Percentiles rank a stretch among this genome's conserved stretches.
phyloP scores from a whole-genome alignment of 2,329 filamentous ascomycete species.

The Aureobasidium sp. region DNA sequence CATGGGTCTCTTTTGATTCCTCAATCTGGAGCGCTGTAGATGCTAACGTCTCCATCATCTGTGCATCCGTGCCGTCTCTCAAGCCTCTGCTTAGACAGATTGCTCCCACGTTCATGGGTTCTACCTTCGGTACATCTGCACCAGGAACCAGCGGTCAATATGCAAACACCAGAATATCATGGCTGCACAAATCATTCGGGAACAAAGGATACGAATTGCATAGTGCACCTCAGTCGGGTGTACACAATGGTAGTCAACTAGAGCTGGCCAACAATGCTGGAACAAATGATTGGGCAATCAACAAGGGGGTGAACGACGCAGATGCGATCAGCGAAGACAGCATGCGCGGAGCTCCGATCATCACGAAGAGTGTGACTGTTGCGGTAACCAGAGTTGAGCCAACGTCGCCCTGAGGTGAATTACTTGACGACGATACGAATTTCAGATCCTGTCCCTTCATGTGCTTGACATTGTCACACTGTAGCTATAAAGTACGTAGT shows the following conservation, averaged over 20 bases:
- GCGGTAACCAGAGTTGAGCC: not conserved
- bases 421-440: not conserved
- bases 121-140: not conserved
- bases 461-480: no score
- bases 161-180: not conserved
- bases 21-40: constrained; percentile 10
- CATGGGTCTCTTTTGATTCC: constrained; percentile 2
- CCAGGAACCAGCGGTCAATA: not conserved
- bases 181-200: not conserved
- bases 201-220: constrained; percentile 1
- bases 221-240: not conserved
- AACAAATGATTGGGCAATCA: not conserved
- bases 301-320: not conserved
- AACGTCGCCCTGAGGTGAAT: not conserved
- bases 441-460: not conserved
- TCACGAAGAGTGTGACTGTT: constrained; percentile 8
- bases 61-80: not conserved
- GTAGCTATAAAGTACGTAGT: not conserved
- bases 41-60: constrained; percentile 9
- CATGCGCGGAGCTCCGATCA: not conserved
- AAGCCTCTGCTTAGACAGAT: constrained; percentile 10
- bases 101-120: constrained; percentile 2
- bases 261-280: constrained; percentile 3
- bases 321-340: not conserved
- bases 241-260: not conserved